Conservation (phyloP, 441 rosid genomes). For the Gossypium gossypioides region DNA sequence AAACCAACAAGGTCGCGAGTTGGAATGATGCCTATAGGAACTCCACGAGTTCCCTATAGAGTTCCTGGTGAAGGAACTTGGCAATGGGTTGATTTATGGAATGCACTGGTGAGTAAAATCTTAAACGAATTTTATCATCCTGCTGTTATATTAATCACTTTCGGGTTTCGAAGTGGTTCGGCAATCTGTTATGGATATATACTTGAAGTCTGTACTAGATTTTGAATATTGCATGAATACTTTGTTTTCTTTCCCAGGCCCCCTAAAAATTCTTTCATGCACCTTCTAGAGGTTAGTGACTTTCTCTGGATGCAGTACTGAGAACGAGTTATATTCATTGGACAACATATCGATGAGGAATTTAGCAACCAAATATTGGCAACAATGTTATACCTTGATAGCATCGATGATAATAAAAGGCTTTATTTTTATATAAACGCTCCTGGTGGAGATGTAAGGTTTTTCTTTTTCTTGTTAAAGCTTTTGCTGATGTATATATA, state of each 20-base stretch:
- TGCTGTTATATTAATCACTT: not conserved
- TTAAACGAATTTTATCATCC: not conserved
- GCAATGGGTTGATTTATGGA: constrained; percentile 88
- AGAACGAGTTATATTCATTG: constrained; percentile 74
- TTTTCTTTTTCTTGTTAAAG: constrained; percentile 12
- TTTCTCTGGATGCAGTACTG: constrained; percentile 59
- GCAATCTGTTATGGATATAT: not conserved
- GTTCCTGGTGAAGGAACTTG: constrained; percentile 72
- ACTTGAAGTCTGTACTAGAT: not conserved
- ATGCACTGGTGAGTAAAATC: constrained; percentile 58
- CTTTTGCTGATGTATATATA: not conserved
- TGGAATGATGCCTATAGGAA: constrained; percentile 75
- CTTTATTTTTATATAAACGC: constrained; percentile 59
- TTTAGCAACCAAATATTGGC: constrained; percentile 83
- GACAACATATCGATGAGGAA: constrained; percentile 67
- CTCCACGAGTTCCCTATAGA: constrained; percentile 64
- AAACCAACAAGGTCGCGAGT: constrained; percentile 41
- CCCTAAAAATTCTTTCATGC: not conserved
- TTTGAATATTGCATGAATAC: not conserved
- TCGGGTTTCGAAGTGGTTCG: not conserved
- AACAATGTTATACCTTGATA: constrained; percentile 82
- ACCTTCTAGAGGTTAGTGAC: constrained; percentile 5
- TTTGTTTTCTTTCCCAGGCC: not conserved
- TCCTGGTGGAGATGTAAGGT: constrained; percentile 91
- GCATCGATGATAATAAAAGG: constrained; percentile 55